Evolutionary conservation across 306 rosid genomes (phyloP).

Genomic region (Medicago lupulina): DNA sequence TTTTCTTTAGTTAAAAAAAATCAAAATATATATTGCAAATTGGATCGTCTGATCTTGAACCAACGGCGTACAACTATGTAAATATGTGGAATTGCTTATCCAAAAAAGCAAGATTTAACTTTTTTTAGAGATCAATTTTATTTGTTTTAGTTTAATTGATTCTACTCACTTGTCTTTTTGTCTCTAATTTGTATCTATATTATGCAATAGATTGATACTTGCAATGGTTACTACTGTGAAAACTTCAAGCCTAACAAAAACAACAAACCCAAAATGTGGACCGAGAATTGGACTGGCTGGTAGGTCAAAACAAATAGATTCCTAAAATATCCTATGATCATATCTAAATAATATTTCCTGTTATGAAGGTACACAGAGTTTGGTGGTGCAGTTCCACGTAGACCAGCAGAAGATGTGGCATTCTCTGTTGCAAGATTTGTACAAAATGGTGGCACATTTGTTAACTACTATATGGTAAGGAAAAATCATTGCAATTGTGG

Average conservation of each 20-base stretch:
- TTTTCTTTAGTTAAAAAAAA: no score
- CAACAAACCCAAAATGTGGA: constrained; percentile 93
- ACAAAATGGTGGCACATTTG: constrained; percentile 86
- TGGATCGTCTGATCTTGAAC: no score
- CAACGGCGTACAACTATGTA: no score
- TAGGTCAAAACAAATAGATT: constrained; percentile 43
- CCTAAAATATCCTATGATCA: neutral
- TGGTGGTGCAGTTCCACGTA: constrained; percentile 81
- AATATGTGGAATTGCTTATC: neutral
- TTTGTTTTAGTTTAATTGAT: neutral
- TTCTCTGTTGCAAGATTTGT: constrained; percentile 82
- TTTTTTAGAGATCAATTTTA: no score
- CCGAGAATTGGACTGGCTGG: constrained; percentile 98
- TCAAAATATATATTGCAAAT: no score
- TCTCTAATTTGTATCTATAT: constrained; percentile 25
- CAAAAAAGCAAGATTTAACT: no score
- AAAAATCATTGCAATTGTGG: constrained; percentile 13
- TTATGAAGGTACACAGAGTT: constrained; percentile 79
- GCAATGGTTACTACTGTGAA: constrained; percentile 94
- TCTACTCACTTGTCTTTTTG: neutral
- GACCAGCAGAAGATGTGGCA: constrained; percentile 90
- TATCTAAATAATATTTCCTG: constrained; percentile 13
- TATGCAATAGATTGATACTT: constrained; percentile 75
- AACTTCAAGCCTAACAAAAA: constrained; percentile 72
- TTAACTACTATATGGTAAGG: constrained; percentile 87